Conservation (phyloP, 164 flowering plant genomes). For the Magnolia kwangsiensis region DNA sequence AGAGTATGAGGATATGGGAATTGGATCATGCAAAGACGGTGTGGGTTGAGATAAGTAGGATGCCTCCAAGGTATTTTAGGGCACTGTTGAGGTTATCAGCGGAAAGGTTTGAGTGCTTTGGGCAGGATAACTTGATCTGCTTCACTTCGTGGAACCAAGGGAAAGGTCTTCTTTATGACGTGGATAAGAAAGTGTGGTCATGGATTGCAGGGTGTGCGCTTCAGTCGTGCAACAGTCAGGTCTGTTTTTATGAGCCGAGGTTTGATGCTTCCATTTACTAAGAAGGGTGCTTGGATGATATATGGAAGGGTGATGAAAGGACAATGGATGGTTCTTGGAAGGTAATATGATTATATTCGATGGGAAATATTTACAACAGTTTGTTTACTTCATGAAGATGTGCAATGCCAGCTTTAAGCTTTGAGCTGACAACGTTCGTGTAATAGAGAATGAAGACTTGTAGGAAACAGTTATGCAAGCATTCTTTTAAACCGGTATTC, state of each 20-base stretch:
- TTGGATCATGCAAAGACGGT: slow-evolving; percentile 72
- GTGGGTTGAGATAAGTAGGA: slow-evolving; percentile 90
- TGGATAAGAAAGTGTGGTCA: slow-evolving; percentile 85
- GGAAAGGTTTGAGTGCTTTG: slow-evolving; percentile 95
- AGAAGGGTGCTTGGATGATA: slow-evolving; percentile 10
- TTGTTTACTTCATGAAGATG: neutral
- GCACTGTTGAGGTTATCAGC: slow-evolving; percentile 85
- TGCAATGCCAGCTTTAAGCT: neutral
- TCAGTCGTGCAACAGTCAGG: slow-evolving; percentile 86
- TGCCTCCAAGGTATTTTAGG: slow-evolving; percentile 87
- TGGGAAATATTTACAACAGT: neutral
- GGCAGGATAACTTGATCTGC: slow-evolving; percentile 76
- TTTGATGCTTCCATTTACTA: slow-evolving; percentile 73
- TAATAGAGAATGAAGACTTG: neutral
- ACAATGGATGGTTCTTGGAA: neutral
- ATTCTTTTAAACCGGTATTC: neutral
- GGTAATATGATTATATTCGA: neutral
- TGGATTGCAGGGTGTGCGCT: slow-evolving; percentile 96
- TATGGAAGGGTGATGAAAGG: neutral
- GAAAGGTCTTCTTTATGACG: slow-evolving; percentile 82
- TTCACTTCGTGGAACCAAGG: slow-evolving; percentile 99
- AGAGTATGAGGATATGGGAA: slow-evolving; percentile 95
- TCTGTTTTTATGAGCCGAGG: slow-evolving; percentile 91
- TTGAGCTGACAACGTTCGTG: neutral
- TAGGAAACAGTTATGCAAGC: neutral